A percentile compares a stretch with the other conserved stretches of the same genome.
Conservation (phyloP, 176 grass and related monocot species). For the Cymbopogon citratus region DNA sequence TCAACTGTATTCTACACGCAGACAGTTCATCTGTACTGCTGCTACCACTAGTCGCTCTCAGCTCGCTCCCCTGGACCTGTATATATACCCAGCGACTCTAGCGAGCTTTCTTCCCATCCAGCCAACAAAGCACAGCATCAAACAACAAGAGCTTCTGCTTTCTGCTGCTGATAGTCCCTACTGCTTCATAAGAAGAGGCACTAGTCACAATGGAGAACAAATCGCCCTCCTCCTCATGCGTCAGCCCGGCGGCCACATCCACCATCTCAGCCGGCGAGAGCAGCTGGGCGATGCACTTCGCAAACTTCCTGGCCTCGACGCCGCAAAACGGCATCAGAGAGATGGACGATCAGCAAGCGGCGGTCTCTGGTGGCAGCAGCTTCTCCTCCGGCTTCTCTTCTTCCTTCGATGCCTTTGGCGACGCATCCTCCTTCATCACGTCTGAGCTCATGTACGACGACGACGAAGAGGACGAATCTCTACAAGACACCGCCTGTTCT, state of each 20-base stretch:
- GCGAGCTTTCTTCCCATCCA: background rate
- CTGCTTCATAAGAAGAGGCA: too few relatives aligned
- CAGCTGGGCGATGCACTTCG: conserved; percentile 52
- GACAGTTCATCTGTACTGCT: conserved; percentile 19
- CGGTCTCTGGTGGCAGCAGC: conserved; percentile 17
- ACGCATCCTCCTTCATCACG: conserved; percentile 39
- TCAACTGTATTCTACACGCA: conserved; percentile 17
- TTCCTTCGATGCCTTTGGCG: conserved; percentile 21
- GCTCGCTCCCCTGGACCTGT: conserved; percentile 26
- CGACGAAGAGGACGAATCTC: conserved; percentile 26
- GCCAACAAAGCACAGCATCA: background rate
- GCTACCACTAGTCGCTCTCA: background rate
- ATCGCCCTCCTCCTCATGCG: conserved; percentile 31
- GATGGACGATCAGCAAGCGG: background rate
- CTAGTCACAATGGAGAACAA: conserved; percentile 38
- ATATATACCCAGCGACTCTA: conserved; percentile 12
- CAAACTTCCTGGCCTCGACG: conserved; percentile 19
- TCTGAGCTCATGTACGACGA: conserved; percentile 39
- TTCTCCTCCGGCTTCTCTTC: conserved; percentile 42
- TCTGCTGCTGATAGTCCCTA: background rate
- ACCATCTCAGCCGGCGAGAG: conserved; percentile 38
- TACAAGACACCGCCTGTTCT: conserved; percentile 68
- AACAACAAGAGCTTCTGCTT: background rate
- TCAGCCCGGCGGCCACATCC: conserved; percentile 19
- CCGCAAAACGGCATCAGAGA: conserved; percentile 1